Percentiles rank a stretch among this genome's conserved stretches.
Evolutionary conservation across 2,329 filamentous ascomycete species (phyloP).

Genomic region (Pyricularia grisea): DNA sequence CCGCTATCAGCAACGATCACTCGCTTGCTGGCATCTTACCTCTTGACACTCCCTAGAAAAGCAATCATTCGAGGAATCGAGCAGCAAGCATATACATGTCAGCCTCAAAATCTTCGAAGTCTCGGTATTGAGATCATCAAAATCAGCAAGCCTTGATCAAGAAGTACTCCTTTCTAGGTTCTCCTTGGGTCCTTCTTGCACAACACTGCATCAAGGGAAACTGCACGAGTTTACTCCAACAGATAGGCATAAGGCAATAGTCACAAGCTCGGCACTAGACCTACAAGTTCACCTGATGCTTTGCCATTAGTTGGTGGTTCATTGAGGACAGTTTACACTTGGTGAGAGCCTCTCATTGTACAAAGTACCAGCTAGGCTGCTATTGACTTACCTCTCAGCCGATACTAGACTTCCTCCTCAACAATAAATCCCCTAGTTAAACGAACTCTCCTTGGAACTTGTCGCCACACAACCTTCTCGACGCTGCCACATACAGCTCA

Average conservation of each 20-base stretch:
- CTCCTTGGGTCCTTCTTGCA: neutral
- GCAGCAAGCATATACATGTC: neutral
- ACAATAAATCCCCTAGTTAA: neutral
- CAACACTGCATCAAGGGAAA: neutral
- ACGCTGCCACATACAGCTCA: neutral
- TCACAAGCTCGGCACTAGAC: neutral
- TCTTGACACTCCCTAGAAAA: neutral
- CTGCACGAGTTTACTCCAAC: neutral
- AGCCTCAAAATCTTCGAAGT: neutral
- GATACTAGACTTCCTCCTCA: neutral
- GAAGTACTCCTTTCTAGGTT: neutral
- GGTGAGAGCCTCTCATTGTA: neutral
- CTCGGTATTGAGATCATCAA: neutral
- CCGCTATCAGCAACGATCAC: neutral
- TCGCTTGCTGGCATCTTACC: neutral
- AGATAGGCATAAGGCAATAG: neutral
- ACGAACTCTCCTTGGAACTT: neutral
- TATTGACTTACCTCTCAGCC: neutral
- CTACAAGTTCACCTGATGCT: neutral
- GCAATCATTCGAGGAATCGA: neutral
- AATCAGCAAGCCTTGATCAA: neutral
- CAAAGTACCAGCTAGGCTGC: neutral
- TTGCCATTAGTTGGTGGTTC: neutral
- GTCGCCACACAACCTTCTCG: neutral
- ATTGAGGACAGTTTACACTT: neutral